Conservation (phyloP, 805 yeast genomes). For the Yamadazyma phyllophila region DNA sequence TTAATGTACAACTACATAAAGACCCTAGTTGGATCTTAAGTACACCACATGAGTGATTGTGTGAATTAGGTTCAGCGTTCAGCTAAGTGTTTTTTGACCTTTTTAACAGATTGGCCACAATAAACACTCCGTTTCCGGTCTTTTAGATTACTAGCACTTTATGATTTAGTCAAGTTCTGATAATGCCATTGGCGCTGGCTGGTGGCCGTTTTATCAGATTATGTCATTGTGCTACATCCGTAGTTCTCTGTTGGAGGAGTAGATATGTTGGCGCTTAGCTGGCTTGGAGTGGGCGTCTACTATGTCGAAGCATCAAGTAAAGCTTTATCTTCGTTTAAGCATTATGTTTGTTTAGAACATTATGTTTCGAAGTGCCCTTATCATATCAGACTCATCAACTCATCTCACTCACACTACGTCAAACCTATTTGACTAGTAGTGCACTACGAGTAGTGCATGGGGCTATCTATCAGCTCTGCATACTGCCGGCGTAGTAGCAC, state of each 20-base stretch:
- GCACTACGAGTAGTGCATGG: no score
- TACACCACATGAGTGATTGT: conserved; percentile 44
- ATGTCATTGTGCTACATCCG: conserved; percentile 53
- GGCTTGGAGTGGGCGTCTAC: no score
- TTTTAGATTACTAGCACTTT: conserved; percentile 52
- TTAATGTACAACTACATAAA: conserved; percentile 40
- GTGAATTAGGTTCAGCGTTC: conserved; percentile 39
- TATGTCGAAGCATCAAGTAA: no score
- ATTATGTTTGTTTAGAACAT: no score
- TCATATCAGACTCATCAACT: no score
- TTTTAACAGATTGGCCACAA: conserved; percentile 73
- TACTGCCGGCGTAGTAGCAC: no score
- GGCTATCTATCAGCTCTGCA: no score
- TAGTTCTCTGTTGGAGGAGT: background rate
- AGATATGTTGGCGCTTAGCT: no score
- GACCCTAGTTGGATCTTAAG: conserved; percentile 36
- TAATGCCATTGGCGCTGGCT: conserved; percentile 24
- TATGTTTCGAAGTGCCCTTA: no score
- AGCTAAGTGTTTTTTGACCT: conserved; percentile 74
- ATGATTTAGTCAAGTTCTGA: conserved; percentile 32
- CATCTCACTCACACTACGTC: no score
- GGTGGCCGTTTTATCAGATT: conserved; percentile 37
- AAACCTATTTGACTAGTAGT: no score
- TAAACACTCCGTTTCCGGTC: conserved; percentile 73
- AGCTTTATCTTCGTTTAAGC: no score